These are phyloP conservation scores for Monilinia fructigena DNA, from an alignment of 2,329 filamentous ascomycete species.

Conservation along the genomic window DNA sequence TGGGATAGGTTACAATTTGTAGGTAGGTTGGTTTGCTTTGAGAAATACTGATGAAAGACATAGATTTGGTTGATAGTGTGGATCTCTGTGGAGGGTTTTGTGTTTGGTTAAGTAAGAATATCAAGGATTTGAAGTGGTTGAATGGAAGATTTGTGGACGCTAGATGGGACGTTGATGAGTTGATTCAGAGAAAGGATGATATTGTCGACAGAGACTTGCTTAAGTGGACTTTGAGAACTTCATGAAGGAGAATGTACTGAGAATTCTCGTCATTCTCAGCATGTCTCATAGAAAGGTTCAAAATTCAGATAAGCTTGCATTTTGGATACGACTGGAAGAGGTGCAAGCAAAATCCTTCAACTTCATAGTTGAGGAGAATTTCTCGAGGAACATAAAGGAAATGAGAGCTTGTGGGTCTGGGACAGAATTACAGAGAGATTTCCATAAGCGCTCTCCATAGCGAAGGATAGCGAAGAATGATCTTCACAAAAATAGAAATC, in stretches of 20 bases:
- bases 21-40: background rate
- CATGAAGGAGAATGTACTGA: background rate
- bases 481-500: too few species aligned
- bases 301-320: too few species aligned
- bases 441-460: too few species aligned
- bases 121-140: conserved; percentile 20
- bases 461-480: too few species aligned
- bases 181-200: conserved; percentile 14
- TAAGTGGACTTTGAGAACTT: conserved; percentile 21
- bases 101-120: conserved; percentile 22
- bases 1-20: background rate
- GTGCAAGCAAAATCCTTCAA: too few species aligned
- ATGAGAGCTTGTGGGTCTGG: too few species aligned
- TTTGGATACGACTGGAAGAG: too few species aligned
- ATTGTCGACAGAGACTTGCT: conserved; percentile 19
- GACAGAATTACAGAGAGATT: too few species aligned
- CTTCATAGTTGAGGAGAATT: too few species aligned
- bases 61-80: conserved; percentile 22
- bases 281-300: background rate
- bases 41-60: background rate
- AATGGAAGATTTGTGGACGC: conserved; percentile 22
- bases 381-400: too few species aligned
- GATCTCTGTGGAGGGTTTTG: conserved; percentile 22
- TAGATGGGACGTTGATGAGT: conserved; percentile 21
- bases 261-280: too few species aligned